Percentiles rank a stretch among this genome's conserved stretches.
Evolutionary conservation across 495 filamentous ascomycete species (phyloP).

Genomic region (Hypoxylon intermedium): DNA sequence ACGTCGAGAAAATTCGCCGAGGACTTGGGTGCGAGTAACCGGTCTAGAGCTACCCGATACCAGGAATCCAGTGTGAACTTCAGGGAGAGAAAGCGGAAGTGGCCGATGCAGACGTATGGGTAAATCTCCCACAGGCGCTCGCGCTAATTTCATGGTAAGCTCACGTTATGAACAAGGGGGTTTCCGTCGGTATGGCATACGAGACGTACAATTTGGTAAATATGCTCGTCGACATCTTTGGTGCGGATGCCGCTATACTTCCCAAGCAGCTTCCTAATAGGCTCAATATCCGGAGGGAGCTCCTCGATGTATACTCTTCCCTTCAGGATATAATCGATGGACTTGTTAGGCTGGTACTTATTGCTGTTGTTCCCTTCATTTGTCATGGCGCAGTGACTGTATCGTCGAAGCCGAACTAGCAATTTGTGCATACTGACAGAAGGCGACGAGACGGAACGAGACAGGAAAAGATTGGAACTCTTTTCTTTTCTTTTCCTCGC

Average conservation of each 20-base stretch:
- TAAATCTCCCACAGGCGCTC: slow-evolving; percentile 55
- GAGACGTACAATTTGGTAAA: slow-evolving; percentile 53
- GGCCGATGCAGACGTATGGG: slow-evolving; percentile 62
- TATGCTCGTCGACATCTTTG: slow-evolving; percentile 54
- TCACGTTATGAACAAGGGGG: not conserved
- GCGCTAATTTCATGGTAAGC: slow-evolving; percentile 42
- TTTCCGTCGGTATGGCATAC: not conserved
- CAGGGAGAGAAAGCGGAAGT: slow-evolving; percentile 59
- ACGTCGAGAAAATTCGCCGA: slow-evolving; percentile 51
- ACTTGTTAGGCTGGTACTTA: slow-evolving; percentile 19
- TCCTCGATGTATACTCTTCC: slow-evolving; percentile 34
- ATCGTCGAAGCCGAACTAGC: slow-evolving; percentile 17
- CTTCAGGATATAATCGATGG: slow-evolving; percentile 16
- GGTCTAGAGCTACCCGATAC: slow-evolving; percentile 49
- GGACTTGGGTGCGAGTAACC: slow-evolving; percentile 47
- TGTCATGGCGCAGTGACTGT: slow-evolving; percentile 23
- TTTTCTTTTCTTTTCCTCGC: not conserved
- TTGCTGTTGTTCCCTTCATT: not conserved
- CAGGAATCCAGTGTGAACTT: slow-evolving; percentile 41
- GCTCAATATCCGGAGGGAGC: slow-evolving; percentile 41
- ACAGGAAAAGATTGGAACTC: not conserved
- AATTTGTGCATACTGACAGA: slow-evolving; percentile 16
- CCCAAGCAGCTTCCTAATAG: slow-evolving; percentile 48
- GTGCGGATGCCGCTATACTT: slow-evolving; percentile 57
- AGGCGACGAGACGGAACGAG: not conserved